Evolutionary conservation across 2,329 filamentous ascomycete genomes (phyloP).

Genomic region (Leptographium radiaticola): DNA sequence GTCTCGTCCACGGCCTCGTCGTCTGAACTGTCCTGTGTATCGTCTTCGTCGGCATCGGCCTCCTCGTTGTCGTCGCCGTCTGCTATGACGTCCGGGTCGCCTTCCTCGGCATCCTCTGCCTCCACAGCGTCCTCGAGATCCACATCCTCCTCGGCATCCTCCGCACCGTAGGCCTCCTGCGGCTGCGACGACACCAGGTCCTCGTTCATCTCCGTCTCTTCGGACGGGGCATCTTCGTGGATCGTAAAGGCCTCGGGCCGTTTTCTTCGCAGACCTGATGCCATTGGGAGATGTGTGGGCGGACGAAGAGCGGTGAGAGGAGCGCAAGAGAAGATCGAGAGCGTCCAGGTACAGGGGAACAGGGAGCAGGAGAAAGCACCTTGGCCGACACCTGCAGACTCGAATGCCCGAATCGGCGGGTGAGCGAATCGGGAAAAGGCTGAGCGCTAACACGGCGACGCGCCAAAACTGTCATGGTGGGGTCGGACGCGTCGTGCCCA

Average conservation of each 20-base stretch:
- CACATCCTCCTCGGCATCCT: conserved; percentile 12
- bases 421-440: not conserved
- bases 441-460: conserved; percentile 1
- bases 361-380: too few species aligned
- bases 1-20: conserved; percentile 51
- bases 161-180: conserved; percentile 19
- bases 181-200: conserved; percentile 18
- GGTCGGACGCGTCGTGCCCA: conserved; percentile 4
- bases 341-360: too few species aligned
- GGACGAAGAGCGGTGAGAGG: not conserved
- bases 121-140: conserved; percentile 30
- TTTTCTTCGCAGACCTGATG: conserved; percentile 14
- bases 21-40: conserved; percentile 38
- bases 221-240: conserved; percentile 33
- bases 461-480: not conserved
- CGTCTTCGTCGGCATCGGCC: conserved; percentile 22
- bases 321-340: not conserved
- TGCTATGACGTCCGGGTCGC: conserved; percentile 24
- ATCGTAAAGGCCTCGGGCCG: conserved; percentile 30
- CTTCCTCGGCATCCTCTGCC: conserved; percentile 30
- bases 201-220: conserved; percentile 36
- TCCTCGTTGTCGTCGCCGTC: conserved; percentile 19
- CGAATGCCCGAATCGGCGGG: too few species aligned
- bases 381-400: too few species aligned
- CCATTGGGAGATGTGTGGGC: conserved; percentile 4